Evolutionary conservation across 164 flowering plant species (phyloP), one percentile per base, ranked within the genome.

Genomic region (Vitis amurensis): DNA sequence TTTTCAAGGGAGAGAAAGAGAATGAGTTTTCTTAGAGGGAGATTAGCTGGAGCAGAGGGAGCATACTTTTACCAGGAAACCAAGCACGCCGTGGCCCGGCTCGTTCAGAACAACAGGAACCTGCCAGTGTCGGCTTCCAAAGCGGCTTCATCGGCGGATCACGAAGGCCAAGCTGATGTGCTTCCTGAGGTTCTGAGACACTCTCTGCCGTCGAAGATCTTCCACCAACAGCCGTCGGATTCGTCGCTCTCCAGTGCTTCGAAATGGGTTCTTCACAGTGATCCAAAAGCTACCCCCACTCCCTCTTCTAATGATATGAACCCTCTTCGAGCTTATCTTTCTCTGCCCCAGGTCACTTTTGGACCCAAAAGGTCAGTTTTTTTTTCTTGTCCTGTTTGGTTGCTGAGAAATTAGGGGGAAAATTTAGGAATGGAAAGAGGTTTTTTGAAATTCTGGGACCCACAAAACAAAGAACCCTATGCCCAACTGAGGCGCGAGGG

Each of bases 341-440:
- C 93, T 67, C 76, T 94, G 55, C 97, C 98, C 10, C 97, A 88
- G 73, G 96, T 91, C 83, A 89, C 94, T 2, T 89, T 93, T 65
- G 98, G 94, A 65, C 92, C 91, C 73, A 86, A 70, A 87, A 93
- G 93, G 93, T 87, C n/a, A 3, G 9, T 14, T 51, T 23, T 3
- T 9, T 50, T 60, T 30, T 57, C 16, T 57, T 57, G 27, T 57
- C 60, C 27, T 57, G 23, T 37, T 37, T 37, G 44, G 44, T 37
- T 37, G 44, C 4, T 37, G 44, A 37, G 44, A 37, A 37, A 37
- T 37, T 37, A 6, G 2, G 44, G 7, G 5, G 44, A 6, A 37
- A 37, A 0, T 37, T 2, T 37, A 3, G 44, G 44, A 37, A 37
- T 37, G 7, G 44, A 37, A 4, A 3, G 44, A 37, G 7, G 44